Percentiles rank a stretch among this genome's conserved stretches.
These are phyloP conservation scores for Infundibulicybe gibba DNA, from an alignment of 768 basidiomycete species.

Conservation along the genomic window DNA sequence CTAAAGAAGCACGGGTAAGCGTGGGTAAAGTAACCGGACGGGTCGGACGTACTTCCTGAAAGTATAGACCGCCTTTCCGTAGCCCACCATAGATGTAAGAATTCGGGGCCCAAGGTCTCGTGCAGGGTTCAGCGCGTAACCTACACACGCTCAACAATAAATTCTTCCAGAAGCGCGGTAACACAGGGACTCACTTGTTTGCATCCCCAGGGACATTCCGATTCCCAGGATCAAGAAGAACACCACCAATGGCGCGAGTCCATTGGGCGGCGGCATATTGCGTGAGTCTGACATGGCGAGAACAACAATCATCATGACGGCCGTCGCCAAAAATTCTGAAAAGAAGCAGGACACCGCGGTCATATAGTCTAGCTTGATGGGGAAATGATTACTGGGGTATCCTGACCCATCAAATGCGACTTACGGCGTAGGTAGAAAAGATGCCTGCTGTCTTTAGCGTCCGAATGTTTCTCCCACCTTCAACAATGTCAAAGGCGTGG, in stretches of 20 bases:
- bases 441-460: constrained; percentile 53
- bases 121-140: constrained; percentile 33
- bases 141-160: constrained; percentile 11
- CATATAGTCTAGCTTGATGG: constrained; percentile 22
- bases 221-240: constrained; percentile 60
- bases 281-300: constrained; percentile 49
- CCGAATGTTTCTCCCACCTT: constrained; percentile 50
- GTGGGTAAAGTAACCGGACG: background rate
- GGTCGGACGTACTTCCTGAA: constrained; percentile 37
- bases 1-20: constrained; percentile 24
- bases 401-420: constrained; percentile 13
- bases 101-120: constrained; percentile 58
- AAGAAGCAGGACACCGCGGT: constrained; percentile 37
- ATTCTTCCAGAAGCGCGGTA: background rate
- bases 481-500: constrained; percentile 61
- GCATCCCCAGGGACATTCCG: constrained; percentile 56
- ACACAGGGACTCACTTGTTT: constrained; percentile 38
- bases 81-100: constrained; percentile 69
- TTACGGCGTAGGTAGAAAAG: constrained; percentile 60
- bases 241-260: constrained; percentile 52
- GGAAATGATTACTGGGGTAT: background rate
- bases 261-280: constrained; percentile 45
- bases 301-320: constrained; percentile 53
- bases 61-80: constrained; percentile 44
- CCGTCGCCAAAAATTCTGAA: constrained; percentile 57